These are phyloP conservation scores for Metarhizium guizhouense DNA, from an alignment of 2,329 filamentous ascomycete species.

Conservation along the genomic window DNA sequence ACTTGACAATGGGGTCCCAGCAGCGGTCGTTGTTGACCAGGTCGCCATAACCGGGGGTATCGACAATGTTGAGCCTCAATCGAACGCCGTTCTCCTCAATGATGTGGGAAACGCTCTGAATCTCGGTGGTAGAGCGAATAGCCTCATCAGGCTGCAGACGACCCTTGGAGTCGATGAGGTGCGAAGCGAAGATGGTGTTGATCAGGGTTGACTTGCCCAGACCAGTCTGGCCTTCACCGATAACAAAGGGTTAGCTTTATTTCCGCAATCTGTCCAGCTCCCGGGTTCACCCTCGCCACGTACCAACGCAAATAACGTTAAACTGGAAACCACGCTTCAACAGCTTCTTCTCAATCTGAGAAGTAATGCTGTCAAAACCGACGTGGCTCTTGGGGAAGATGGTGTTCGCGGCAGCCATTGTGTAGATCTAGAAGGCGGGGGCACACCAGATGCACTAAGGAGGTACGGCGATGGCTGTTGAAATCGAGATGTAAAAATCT, in stretches of 20 bases:
- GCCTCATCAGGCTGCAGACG: conserved; percentile 86
- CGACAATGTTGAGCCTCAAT: conserved; percentile 95
- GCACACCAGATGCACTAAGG: background rate
- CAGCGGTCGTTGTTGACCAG: conserved; percentile 99
- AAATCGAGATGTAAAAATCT: conserved; percentile 15
- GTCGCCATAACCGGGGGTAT: conserved; percentile 96
- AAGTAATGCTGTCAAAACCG: conserved; percentile 99
- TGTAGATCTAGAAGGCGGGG: conserved; percentile 35
- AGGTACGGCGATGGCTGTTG: conserved; percentile 11
- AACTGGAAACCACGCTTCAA: conserved; percentile 99
- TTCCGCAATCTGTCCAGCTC: background rate
- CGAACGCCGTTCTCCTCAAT: conserved; percentile 99
- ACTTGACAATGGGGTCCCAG: conserved; percentile 99
- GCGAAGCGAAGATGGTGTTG: conserved; percentile 99
- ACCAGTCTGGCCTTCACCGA: conserved; percentile 76
- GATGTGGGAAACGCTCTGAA: conserved; percentile 94
- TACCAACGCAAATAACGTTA: conserved; percentile 99
- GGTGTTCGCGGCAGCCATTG: conserved; percentile 60
- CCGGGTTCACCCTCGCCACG: conserved; percentile 30
- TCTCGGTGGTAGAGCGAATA: conserved; percentile 93
- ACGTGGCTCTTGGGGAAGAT: conserved; percentile 95
- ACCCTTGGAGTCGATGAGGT: conserved; percentile 98
- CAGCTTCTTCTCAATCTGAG: conserved; percentile 98
- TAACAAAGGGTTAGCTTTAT: conserved; percentile 9
- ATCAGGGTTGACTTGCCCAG: conserved; percentile 98